Evolutionary conservation across 495 filamentous ascomycete species (phyloP), one percentile per base, ranked within the genome.

Genomic region (Penicillium cosmopolitanum): DNA sequence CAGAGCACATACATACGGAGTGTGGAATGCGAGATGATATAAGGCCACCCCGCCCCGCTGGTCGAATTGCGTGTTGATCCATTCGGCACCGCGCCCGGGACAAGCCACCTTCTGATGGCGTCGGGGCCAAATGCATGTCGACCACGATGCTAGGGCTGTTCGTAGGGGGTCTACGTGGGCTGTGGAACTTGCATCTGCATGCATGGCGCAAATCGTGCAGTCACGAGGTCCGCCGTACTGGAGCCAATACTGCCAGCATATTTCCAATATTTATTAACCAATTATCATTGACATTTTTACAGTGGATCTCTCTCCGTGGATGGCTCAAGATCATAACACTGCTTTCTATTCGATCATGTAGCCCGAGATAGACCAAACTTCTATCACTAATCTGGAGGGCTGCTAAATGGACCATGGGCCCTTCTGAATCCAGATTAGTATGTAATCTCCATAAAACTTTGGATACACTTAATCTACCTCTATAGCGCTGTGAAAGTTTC

Each of bases 91-190:
- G n/a, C 16, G 1, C 15, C 16, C 42, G 15, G 42, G 42, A 38
- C 15, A 38, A 19, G 42, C 42, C 42, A 44, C 42, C 16, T 4
- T 44, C 42, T 44, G 15, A 44, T 44, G 8, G 42, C n/a, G 15
- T n/a, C 8, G 36, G 16, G 16, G 42, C 42, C 16, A 44, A n/a
- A 16, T 38, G 36, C 36, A 38, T 38, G 15, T 44, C n/a, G 8
- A n/a, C 42, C 42, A 16, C n/a, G 42, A 44, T 44, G 42, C 42
- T 44, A 44, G 42, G 42, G 16, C 9, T 16, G 16, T 44, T 44
- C 42, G 42, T 34, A 25, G 18, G 18, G 15, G 50, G 33, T 21
- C 33, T 59, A 59, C 19, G 57, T 59, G 43, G 7, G 33, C 12
- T 12, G 31, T 42, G 51, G 57, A 28, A 16, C 53, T 18, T 13